phyloP scores from a whole-genome alignment of 441 rosid species.

The Corymbia citriodora region DNA sequence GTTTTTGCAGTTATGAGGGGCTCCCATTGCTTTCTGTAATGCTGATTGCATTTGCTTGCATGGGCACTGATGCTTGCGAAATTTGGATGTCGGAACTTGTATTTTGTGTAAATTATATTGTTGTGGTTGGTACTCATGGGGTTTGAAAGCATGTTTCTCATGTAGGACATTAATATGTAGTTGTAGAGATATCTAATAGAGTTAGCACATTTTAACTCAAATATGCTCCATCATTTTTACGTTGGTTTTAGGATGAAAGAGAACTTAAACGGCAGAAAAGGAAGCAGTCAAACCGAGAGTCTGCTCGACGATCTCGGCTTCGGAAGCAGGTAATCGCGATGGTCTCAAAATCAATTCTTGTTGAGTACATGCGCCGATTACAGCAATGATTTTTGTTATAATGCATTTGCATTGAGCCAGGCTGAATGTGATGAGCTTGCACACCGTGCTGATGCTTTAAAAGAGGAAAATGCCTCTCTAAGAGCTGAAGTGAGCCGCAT shows the following conservation, averaged over 20 bases:
- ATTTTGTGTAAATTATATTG: not conserved
- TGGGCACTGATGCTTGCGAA: not conserved
- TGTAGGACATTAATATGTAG: not conserved
- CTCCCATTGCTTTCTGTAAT: not conserved
- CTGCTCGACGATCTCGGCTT: slow-evolving; percentile 93
- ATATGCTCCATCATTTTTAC: not conserved
- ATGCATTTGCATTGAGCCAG: slow-evolving; percentile 27
- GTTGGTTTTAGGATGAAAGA: slow-evolving; percentile 60
- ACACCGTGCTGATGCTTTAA: slow-evolving; percentile 70
- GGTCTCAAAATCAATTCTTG: not conserved
- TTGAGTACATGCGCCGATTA: not conserved
- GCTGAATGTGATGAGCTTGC: slow-evolving; percentile 97
- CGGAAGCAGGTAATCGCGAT: slow-evolving; percentile 75
- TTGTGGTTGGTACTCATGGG: not conserved
- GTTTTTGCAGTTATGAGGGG: not conserved
- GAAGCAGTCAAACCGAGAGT: slow-evolving; percentile 94
- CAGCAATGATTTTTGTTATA: not conserved
- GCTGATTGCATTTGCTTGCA: not conserved
- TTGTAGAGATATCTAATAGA: not conserved
- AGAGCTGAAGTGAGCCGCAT: slow-evolving; percentile 69
- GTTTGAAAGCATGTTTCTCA: not conserved
- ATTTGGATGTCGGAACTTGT: not conserved
- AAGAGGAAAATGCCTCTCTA: slow-evolving; percentile 78
- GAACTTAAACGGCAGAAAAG: slow-evolving; percentile 87
- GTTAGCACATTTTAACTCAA: not conserved